Evolutionary conservation across 176 grass and related monocot species (phyloP), one percentile per base, ranked within the genome.

Genomic region (Carex parvula): DNA sequence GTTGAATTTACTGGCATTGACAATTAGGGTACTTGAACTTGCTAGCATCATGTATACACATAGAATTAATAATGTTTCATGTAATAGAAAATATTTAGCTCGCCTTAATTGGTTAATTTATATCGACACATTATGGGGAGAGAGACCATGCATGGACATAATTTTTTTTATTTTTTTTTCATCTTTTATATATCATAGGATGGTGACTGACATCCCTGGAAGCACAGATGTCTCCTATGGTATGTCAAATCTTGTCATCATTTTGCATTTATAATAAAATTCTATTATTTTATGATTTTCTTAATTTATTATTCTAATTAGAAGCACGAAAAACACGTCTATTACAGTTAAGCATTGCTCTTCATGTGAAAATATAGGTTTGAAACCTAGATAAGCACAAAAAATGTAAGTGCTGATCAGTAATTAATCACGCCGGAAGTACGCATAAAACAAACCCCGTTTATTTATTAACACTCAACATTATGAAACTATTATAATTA

Each of bases 201-300:
- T 95, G 89, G 93, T 93, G 30, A 79, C 86, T 39, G 91, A 95
- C 73, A 93, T 99, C 68, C 96, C 91, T 58, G 96, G 52, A 86
- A 86, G 89, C 50, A 99, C 93, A 39, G 79, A 67, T 20, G 56
- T 57, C 72, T 85, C 42, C 79, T 95, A 89, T 13, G 96, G 95
- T 98, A 88, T 71, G 90, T 81, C 59, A 32, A 54, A 12, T 26
- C 9, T 33, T 56, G 32, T 11, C 37, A 65, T 15, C 17, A 79
- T 44, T 64, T 86, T 78, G 54, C 33, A n/a, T 58, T 48, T 48
- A 11, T 46, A n/a, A n/a, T n/a, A 26, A 26, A 26, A 39, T 35
- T 44, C 1, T 71, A 17, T 42, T 12, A 33, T 70, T 37, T 70
- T 24, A 70, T 15, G 26, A 37, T 70, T 33, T 70, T 3, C 65